These are phyloP conservation scores for Salisapilia sapeloensis DNA, from an alignment of 352 stramenopile species.

Conservation along the genomic window DNA sequence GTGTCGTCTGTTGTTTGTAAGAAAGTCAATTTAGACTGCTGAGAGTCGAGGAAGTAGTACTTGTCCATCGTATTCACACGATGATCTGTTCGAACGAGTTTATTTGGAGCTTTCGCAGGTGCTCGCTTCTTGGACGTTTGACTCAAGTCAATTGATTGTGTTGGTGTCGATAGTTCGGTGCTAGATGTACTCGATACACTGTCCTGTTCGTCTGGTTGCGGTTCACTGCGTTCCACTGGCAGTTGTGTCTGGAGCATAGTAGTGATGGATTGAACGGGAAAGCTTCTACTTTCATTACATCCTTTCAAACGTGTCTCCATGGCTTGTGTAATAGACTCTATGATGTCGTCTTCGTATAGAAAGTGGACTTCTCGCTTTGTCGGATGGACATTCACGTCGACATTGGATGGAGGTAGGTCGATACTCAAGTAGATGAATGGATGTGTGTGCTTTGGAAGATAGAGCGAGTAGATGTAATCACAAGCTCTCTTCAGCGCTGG, in stretches of 20 bases:
- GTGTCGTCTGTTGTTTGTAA: slow-evolving; percentile 11
- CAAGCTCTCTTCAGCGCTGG: slow-evolving; percentile 82
- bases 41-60: slow-evolving; percentile 65
- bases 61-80: slow-evolving; percentile 79
- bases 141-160: slow-evolving; percentile 17
- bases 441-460: slow-evolving; percentile 87
- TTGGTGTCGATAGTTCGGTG: not conserved
- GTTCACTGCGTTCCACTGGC: slow-evolving; percentile 1
- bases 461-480: slow-evolving; percentile 90
- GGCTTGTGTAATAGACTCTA: slow-evolving; percentile 63
- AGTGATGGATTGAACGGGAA: slow-evolving; percentile 79
- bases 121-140: slow-evolving; percentile 53
- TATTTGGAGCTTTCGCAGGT: slow-evolving; percentile 41
- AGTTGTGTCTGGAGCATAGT: slow-evolving; percentile 19
- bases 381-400: slow-evolving; percentile 99
- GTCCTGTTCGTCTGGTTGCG: slow-evolving; percentile 11
- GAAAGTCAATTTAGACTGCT: slow-evolving; percentile 26
- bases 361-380: slow-evolving; percentile 97
- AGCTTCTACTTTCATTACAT: slow-evolving; percentile 82
- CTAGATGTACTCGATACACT: slow-evolving; percentile 6
- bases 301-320: slow-evolving; percentile 66
- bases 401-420: slow-evolving; percentile 79
- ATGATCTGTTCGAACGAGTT: slow-evolving; percentile 68
- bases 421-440: slow-evolving; percentile 98
- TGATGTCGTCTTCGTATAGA: slow-evolving; percentile 89